Conservation (phyloP, 495 filamentous ascomycete genomes). For the Trichocladium antarcticum region DNA sequence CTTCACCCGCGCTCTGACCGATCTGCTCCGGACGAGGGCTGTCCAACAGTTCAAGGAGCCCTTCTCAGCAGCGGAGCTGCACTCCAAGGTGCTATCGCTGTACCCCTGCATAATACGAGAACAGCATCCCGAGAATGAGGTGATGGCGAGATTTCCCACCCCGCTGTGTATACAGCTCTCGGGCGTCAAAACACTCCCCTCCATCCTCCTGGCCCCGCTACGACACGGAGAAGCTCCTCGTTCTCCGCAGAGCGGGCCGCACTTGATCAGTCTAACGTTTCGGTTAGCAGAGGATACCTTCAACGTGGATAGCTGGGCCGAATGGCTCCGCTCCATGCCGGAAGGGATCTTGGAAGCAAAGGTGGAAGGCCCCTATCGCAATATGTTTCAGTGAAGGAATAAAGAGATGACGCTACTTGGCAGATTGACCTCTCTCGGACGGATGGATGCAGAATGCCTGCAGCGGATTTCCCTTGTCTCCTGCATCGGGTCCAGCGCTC, state of each 20-base stretch:
- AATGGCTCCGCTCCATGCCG: constrained; percentile 42
- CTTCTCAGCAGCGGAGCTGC: constrained; percentile 38
- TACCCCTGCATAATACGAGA: constrained; percentile 38
- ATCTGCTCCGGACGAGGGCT: constrained; percentile 33
- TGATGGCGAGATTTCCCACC: constrained; percentile 32
- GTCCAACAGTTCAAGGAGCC: constrained; percentile 27
- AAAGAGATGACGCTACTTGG: background rate
- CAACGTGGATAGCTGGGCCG: constrained; percentile 35
- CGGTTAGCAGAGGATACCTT: constrained; percentile 31
- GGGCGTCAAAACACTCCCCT: constrained; percentile 34
- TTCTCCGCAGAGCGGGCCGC: constrained; percentile 17
- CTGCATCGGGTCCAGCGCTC: background rate
- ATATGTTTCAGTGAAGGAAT: constrained; percentile 35
- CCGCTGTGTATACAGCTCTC: constrained; percentile 39
- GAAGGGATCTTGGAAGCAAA: constrained; percentile 38
- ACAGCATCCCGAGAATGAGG: constrained; percentile 30
- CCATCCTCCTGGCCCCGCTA: constrained; percentile 34
- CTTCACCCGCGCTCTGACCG: constrained; percentile 35
- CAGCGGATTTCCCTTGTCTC: background rate
- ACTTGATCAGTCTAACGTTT: constrained; percentile 36
- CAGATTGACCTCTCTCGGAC: background rate
- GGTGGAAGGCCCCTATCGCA: constrained; percentile 35
- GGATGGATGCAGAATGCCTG: constrained; percentile 6
- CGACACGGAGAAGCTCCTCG: constrained; percentile 16
- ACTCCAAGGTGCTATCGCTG: constrained; percentile 33